Base-by-base conservation (phyloP, 2,329 filamentous ascomycete genomes). In the Eutypa lata region DNA sequence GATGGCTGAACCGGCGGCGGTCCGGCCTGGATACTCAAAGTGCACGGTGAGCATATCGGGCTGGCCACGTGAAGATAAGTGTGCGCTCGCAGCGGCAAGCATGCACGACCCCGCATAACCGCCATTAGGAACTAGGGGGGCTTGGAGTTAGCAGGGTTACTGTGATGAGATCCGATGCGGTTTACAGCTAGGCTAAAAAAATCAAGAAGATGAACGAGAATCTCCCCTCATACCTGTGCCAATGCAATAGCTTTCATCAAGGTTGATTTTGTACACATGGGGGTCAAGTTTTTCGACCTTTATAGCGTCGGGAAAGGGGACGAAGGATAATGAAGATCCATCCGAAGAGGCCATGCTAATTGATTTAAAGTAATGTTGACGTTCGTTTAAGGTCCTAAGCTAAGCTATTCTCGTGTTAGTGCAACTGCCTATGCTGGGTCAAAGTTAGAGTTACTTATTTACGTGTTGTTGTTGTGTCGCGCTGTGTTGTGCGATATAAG, bases 101-200 rank as follows among this genome's bases (percentile, higher is more conserved):
- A 68, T 52, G 51, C 63, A 60, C 11, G 61, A 54, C 1, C 46
- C 57, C 0, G 53, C 50, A 40, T 66, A 67, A 7, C 65, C 64
- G 14, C 64, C 64, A 45, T 68, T 62, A 3, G 60, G 61, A 44
- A 67, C 65, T 67, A 44, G n/a, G n/a, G n/a, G n/a, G n/a, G n/a
- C n/a, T n/a, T 19, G 44, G 22, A 2, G 48, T 5, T 44, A 8
- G n/a, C n/a, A n/a, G n/a, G n/a, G n/a, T n/a, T n/a, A n/a, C n/a
- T n/a, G n/a, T n/a, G n/a, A n/a, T n/a, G n/a, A n/a, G n/a, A n/a
- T n/a, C n/a, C n/a, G n/a, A n/a, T 35, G 31, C 8, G 31, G 31
- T 35, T 35, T 35, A 35, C 8, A 35, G 31, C 14, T 7, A 35
- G 14, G 3, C 7, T 40, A 8, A 10, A 38, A n/a, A n/a, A n/a